Evolutionary conservation across 768 basidiomycete species (phyloP).

Genomic region (Russula virescens): DNA sequence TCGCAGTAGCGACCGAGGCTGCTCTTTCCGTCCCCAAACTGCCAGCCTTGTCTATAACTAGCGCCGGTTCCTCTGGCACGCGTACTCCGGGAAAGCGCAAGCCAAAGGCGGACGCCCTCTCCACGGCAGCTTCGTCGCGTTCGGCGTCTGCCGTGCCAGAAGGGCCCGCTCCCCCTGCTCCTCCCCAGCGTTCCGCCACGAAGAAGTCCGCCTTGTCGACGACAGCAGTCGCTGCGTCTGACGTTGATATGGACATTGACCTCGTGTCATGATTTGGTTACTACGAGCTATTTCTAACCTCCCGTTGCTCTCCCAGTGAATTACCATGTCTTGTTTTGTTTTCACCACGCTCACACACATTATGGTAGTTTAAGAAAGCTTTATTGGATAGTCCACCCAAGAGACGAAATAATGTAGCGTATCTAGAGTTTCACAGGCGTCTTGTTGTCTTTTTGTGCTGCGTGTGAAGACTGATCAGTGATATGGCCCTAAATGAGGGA

Average conservation of each 20-base stretch:
- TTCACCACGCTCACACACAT: background rate
- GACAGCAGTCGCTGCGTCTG: constrained; percentile 20
- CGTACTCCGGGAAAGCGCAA: constrained; percentile 20
- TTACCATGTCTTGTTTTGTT: background rate
- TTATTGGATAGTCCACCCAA: constrained; percentile 13
- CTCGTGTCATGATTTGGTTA: constrained; percentile 16
- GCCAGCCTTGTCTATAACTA: constrained; percentile 20
- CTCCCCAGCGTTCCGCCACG: constrained; percentile 12
- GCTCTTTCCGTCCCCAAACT: constrained; percentile 21
- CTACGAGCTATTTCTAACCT: background rate
- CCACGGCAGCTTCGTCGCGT: constrained; percentile 25
- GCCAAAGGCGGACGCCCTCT: constrained; percentile 21
- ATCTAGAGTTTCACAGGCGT: constrained; percentile 17
- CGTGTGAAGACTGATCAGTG: background rate
- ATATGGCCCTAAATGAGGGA: background rate
- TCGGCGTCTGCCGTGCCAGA: constrained; percentile 22
- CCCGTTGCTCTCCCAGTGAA: background rate
- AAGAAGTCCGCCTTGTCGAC: constrained; percentile 23
- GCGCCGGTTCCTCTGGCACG: background rate
- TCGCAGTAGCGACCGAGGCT: constrained; percentile 31
- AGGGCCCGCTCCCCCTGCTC: background rate
- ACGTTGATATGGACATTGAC: constrained; percentile 20
- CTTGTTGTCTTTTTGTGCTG: constrained; percentile 24
- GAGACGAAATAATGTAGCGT: constrained; percentile 15
- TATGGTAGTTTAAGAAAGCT: background rate